Evolutionary conservation across 2,329 filamentous ascomycete species (phyloP), one percentile per base, ranked within the genome.

Genomic region (Fusarium palustre): DNA sequence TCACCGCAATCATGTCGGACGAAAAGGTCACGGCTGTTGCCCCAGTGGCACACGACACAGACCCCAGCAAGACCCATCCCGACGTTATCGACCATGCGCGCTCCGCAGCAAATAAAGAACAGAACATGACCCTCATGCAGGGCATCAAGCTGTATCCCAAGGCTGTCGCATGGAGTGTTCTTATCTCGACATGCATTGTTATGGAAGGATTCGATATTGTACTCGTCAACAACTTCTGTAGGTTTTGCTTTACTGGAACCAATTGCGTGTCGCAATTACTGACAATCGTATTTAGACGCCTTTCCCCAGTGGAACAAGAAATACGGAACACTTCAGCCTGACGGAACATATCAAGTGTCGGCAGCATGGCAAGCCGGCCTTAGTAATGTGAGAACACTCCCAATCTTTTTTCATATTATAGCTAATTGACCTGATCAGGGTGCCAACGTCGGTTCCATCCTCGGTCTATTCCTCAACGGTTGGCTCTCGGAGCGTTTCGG

Each of bases 181-280:
- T 72, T 8, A 72, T 72, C 28, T 72, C 69, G 2, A 72, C 69
- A 11, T 72, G 66, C 20, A 72, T 72, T 52, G 69, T 72, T 16
- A 72, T 72, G 69, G 69, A 72, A 46, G 69, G 69, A 11, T 72
- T 70, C 5, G 69, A 72, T 4, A 68, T 72, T 25, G 60, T 59
- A 5, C 46, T 72, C 1, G 69, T 72, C 1, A 72, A 72, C 55
- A 72, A 72, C 39, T 72, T 72, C 9, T 72, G 69, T 72, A 25
- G 45, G 69, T 59, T 12, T 13, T 30, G 11, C 28, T 28, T 11
- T 7, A 3, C 4, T 6, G 3, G 1, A 3, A 12, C 15, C 6
- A 2, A 8, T 2, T 13, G 0, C 4, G 34, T 10, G 20, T 9
- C 5, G 24, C 16, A 18, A 16, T 18, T 5, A 9, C 55, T 55